Evolutionary conservation across 2,329 filamentous ascomycete genomes (phyloP), one percentile per base, ranked within the genome.

Genomic region (Pseudopithomyces maydicus): DNA sequence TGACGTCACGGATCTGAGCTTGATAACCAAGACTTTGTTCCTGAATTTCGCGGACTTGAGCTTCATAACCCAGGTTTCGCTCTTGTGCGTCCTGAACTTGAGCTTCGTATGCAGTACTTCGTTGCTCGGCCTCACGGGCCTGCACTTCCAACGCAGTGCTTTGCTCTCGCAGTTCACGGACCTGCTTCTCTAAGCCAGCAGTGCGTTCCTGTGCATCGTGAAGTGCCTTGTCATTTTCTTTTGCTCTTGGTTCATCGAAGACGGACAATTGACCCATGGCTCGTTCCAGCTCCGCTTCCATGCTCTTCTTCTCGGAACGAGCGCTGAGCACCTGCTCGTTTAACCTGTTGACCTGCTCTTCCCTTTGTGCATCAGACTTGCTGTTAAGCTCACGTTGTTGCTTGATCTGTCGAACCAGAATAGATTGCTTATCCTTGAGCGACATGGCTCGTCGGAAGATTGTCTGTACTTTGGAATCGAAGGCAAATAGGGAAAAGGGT

Each of bases 351-450:
- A 77, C 71, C 48, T 81, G 77, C 23, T 65, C 72, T 50, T 77
- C 75, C 52, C 71, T 75, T 46, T 77, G 73, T 2, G 72, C 81
- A 65, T 96, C 92, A 1, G 91, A 92, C 70, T 93, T 93, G 79
- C 84, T 92, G 77, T 96, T 96, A 55, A 97, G 84, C 70, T 96
- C 92, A 56, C 93, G 90, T 77, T 98, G 94, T 73, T 98, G 93
- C 78, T 96, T 94, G 69, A 97, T 94, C 74, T 98, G 93, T 42
- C 92, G 87, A 69, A 94, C 90, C 8, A 98, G 83, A 20, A 97
- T 93, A 47, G 87, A 86, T 73, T 97, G 96, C 72, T 98, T 93
- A 66, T 97, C 91, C 59, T 91, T 88, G 35, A 97, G 80, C 19
- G 85, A 85, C 17, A 88, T 89, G n/a, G 91, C 85, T 56, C 91